phyloP scores from a whole-genome alignment of 441 rosid species.

The Adansonia rubrostipa region DNA sequence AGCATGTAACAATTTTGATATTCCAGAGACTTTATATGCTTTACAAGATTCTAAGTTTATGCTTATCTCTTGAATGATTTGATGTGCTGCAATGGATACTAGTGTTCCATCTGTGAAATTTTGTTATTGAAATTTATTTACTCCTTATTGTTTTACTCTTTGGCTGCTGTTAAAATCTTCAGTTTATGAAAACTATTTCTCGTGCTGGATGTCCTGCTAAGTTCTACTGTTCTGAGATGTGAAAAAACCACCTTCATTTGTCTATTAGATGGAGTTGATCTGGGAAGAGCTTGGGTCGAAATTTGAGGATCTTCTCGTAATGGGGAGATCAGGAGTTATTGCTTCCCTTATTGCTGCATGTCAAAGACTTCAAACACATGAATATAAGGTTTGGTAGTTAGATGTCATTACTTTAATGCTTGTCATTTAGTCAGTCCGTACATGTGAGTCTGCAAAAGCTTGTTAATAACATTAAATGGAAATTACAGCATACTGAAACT shows the following conservation, averaged over 20 bases:
- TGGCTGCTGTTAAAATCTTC: slow-evolving; percentile 11
- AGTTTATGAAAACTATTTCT: background rate
- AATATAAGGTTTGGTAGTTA: slow-evolving; percentile 57
- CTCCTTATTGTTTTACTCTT: background rate
- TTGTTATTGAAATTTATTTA: background rate
- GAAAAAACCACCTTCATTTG: slow-evolving; percentile 26
- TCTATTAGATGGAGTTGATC: slow-evolving; percentile 66
- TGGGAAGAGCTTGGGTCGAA: slow-evolving; percentile 82
- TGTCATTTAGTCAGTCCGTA: background rate
- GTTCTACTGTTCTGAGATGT: slow-evolving; percentile 18
- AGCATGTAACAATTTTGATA: background rate
- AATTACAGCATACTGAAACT: background rate
- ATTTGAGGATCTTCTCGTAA: slow-evolving; percentile 76
- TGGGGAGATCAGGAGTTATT: slow-evolving; percentile 90
- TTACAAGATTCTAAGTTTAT: background rate
- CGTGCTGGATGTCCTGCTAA: slow-evolving; percentile 7
- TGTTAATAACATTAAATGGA: background rate
- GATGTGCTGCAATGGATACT: background rate
- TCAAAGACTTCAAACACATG: slow-evolving; percentile 72
- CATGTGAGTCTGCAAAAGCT: background rate
- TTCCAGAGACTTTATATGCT: background rate
- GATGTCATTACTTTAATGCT: background rate
- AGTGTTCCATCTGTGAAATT: background rate
- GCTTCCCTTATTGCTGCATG: slow-evolving; percentile 74
- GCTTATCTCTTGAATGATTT: background rate